phyloP scores from a whole-genome alignment of 345 rosid species.

The Linum usitatissimum region DNA sequence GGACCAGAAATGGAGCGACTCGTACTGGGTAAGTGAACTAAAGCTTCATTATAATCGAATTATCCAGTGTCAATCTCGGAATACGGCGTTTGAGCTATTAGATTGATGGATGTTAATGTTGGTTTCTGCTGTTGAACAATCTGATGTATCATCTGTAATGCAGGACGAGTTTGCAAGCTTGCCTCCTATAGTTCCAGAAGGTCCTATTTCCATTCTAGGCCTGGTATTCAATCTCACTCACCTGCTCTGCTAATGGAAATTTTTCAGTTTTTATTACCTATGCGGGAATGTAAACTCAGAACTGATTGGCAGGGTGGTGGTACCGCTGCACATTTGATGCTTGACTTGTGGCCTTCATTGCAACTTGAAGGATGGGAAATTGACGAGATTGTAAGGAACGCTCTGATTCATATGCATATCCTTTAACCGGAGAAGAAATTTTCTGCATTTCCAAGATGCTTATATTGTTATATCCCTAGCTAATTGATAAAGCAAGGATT shows the following conservation, averaged over 20 bases:
- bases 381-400: slow-evolving; percentile 50
- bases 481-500: slow-evolving; percentile 56
- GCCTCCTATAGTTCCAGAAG: slow-evolving; percentile 60
- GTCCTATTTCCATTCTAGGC: slow-evolving; percentile 71
- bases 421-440: not conserved
- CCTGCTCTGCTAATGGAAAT: not conserved
- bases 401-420: not conserved
- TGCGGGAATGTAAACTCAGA: not conserved
- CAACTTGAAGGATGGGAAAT: slow-evolving; percentile 75
- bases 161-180: slow-evolving; percentile 75
- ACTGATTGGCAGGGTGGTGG: slow-evolving; percentile 58
- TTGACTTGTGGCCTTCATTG: slow-evolving; percentile 61
- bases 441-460: not conserved
- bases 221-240: slow-evolving; percentile 33
- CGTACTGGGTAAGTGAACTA: slow-evolving; percentile 55
- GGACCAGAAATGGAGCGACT: slow-evolving; percentile 55
- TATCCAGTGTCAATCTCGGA: not conserved
- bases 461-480: slow-evolving; percentile 27
- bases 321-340: slow-evolving; percentile 81
- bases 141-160: not conserved
- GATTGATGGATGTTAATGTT: not conserved
- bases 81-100: not conserved
- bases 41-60: not conserved
- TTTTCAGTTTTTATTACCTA: not conserved
- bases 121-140: not conserved